Conservation (phyloP, 352 stramenopile species). For the Pythium vanterpoolii region DNA sequence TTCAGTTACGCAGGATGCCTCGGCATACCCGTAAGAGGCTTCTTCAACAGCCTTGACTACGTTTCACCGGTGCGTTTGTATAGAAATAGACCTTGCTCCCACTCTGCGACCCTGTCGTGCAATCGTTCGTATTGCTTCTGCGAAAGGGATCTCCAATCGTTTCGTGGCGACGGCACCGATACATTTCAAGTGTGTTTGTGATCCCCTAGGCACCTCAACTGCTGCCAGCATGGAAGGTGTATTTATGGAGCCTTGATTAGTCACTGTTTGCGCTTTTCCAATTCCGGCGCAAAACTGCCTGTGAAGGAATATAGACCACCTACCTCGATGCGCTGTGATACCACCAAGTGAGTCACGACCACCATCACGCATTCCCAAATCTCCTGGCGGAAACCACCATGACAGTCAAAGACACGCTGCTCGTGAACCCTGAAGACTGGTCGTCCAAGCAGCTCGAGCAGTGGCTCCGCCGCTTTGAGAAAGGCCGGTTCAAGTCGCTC, state of each 20-base stretch:
- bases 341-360: not conserved
- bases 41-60: no score
- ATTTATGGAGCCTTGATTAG: no score
- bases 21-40: no score
- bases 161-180: no score
- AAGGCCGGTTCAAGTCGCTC: constrained; percentile 63
- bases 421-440: constrained; percentile 79
- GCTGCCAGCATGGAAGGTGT: not conserved
- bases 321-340: not conserved
- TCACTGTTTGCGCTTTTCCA: no score
- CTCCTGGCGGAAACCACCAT: constrained; percentile 1
- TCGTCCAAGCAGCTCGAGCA: constrained; percentile 52
- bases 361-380: constrained; percentile 12
- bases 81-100: constrained; percentile 2
- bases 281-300: no score
- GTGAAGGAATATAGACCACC: not conserved
- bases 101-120: no score
- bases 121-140: no score
- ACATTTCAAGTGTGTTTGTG: no score
- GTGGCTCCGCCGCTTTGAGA: constrained; percentile 33
- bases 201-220: no score
- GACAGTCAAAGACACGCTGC: constrained; percentile 42
- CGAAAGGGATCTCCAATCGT: no score
- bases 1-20: not conserved
- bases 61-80: no score